A percentile compares a stretch with the other conserved stretches of the same genome.
Conservation (phyloP, 345 rosid genomes). For the Laguncularia racemosa region DNA sequence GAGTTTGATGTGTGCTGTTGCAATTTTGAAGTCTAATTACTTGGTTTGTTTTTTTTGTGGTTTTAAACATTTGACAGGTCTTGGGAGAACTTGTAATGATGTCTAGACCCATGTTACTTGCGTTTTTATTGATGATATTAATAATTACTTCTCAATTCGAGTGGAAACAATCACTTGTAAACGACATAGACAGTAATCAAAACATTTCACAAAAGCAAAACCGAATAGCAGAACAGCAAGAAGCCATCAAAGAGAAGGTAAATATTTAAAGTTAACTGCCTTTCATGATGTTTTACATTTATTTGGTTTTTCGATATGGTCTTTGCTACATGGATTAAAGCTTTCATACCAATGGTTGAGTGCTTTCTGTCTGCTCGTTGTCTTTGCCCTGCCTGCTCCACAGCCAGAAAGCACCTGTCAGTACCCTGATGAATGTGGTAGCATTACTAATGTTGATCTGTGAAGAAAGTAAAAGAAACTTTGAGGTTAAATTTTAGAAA, state of each 20-base stretch:
- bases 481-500: too few species aligned
- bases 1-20: too few species aligned
- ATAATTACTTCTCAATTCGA: constrained; percentile 86
- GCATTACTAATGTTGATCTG: too few species aligned
- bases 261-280: background rate
- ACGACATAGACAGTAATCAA: constrained; percentile 47
- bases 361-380: too few species aligned
- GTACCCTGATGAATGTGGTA: too few species aligned
- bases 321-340: too few species aligned
- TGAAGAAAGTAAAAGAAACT: too few species aligned
- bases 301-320: too few species aligned
- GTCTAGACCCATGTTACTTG: constrained; percentile 76
- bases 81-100: constrained; percentile 26
- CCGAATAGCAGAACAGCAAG: constrained; percentile 49
- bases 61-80: constrained; percentile 5
- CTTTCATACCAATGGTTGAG: too few species aligned
- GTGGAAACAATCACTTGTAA: constrained; percentile 81
- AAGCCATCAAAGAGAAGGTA: constrained; percentile 83
- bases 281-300: too few species aligned
- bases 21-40: background rate
- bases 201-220: constrained; percentile 48
- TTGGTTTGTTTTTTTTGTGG: background rate
- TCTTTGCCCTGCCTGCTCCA: too few species aligned
- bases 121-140: constrained; percentile 62
- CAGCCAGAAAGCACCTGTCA: too few species aligned